Evolutionary conservation across 2,329 filamentous ascomycete species (phyloP), one percentile per base, ranked within the genome.

Genomic region (Colletotrichum sp.): DNA sequence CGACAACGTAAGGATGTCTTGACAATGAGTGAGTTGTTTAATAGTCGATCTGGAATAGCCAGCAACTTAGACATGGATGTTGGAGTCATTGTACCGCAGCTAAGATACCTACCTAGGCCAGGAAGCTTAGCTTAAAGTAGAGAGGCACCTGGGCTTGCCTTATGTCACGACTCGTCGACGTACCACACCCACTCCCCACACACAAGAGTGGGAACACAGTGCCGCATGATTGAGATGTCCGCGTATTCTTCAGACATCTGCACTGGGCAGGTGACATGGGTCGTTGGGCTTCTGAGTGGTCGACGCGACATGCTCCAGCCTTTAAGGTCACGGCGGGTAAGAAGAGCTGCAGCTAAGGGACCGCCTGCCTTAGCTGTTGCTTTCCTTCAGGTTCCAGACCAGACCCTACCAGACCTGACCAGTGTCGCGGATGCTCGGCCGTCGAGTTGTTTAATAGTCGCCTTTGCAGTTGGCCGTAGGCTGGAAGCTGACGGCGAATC

Each of bases 401-500:
- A 62, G 52, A 44, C n/a, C 44, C 44, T 52, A 52, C 64, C 21
- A 59, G 69, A 75, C 62, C 69, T 39, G 36, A 32, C n/a, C 60
- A 59, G 26, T 32, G 62, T 52, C 52, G 52, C 30, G 69, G 30
- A 30, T 76, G 69, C 62, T 62, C 63, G 57, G 57, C 65, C 59
- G 34, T 68, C 69, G 62, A 60, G 59, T 55, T 63, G 65, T 64
- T n/a, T 32, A 36, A 55, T 32, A 57, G 57, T 57, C 57, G 49
- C 44, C n/a, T 68, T 69, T 73, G 70, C 70, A 62, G 71, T 28
- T 74, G 64, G 71, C 59, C 28, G 30, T 59, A 59, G 65, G 57
- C 30, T 12, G 24, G 57, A 66, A 52, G 26, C 70, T 65, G 64
- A 60, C 24, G 49, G 34, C 55, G 39, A 69, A 39, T 34, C n/a